phyloP scores from a whole-genome alignment of 345 rosid species.

The Eutrema yunnanense region DNA sequence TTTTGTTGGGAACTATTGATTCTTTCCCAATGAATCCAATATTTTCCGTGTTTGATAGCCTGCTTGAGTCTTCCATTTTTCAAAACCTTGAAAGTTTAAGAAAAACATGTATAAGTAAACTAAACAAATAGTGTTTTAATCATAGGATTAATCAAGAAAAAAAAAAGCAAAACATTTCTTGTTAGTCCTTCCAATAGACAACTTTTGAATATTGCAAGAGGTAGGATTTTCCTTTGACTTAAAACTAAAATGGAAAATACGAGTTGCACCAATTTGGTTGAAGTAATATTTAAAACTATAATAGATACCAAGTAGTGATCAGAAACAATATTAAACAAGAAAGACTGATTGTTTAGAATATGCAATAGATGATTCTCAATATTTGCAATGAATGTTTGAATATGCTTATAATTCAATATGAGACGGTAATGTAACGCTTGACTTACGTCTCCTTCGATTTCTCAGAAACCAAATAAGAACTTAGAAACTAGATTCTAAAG shows the following conservation, averaged over 20 bases:
- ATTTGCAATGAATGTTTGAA: not conserved
- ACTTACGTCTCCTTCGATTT: not conserved
- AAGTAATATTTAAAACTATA: not conserved
- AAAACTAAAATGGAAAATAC: not conserved
- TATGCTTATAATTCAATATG: not conserved
- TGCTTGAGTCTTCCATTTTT: constrained; percentile 44
- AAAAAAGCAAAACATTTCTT: not conserved
- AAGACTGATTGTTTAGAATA: not conserved
- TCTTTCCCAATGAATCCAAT: constrained; percentile 42
- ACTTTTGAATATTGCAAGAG: not conserved
- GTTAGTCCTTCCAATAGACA: not conserved
- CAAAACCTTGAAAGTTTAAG: not conserved
- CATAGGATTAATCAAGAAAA: not conserved
- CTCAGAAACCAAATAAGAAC: not conserved
- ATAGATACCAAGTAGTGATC: not conserved
- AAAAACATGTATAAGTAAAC: not conserved
- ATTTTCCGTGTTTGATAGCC: constrained; percentile 33
- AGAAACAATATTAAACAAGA: not conserved
- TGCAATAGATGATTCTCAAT: not conserved
- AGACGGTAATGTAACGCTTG: not conserved
- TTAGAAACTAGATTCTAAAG: not conserved
- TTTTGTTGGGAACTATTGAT: constrained; percentile 36
- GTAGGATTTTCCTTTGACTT: not conserved
- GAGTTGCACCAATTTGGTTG: too few species aligned
- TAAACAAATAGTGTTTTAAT: not conserved